Base-by-base conservation (phyloP, 257 asterid species). In the Capsicum rhomboideum region DNA sequence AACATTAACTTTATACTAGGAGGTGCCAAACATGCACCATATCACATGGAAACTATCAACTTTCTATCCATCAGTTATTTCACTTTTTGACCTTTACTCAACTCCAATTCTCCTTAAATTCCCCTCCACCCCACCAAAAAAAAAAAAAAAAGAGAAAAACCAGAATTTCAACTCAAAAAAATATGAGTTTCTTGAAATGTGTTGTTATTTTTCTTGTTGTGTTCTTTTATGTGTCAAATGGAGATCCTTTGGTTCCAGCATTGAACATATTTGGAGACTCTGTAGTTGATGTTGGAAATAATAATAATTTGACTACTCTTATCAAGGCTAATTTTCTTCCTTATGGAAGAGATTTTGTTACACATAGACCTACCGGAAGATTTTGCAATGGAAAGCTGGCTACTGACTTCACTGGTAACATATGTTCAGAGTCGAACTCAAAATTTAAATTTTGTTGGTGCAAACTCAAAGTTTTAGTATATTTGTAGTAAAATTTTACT, bases 361-460 rank as follows among this genome's bases (percentile, higher is more conserved):
- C 90, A 4, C 98, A 93, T 68, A 84, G 6, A 84, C 97, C 99
- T 21, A 96, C 98, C 1, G 98, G 98, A 78, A 93, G 98, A 88
- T 96, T 96, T 89, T 91, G 94, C 91, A 94, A 94, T 44, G 98
- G 98, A 13, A 96, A 96, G 82, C 94, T 96, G 61, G 98, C 99
- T 83, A 92, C 93, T 0, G 98, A 96, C 75, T 93, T 87, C 90
- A 93, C 94, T 18, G 98, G 97, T 96, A 90, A 49, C 4, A 16
- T 29, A 17, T 0, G 4, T 23, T 23, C 6, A 21, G 8, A 69
- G 17, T 9, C 31, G 20, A 1, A 37, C 40, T 69, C 54, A 69
- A 20, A 40, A 69, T 69, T 69, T 40, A 10, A 10, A 20, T 20
- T 37, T 69, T 37, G 20, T 69, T 8, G 4, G 4, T 66, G 40